Evolutionary conservation across 1,139 yeast species (phyloP).

Genomic region (Meyerozyma guilliermondii): DNA sequence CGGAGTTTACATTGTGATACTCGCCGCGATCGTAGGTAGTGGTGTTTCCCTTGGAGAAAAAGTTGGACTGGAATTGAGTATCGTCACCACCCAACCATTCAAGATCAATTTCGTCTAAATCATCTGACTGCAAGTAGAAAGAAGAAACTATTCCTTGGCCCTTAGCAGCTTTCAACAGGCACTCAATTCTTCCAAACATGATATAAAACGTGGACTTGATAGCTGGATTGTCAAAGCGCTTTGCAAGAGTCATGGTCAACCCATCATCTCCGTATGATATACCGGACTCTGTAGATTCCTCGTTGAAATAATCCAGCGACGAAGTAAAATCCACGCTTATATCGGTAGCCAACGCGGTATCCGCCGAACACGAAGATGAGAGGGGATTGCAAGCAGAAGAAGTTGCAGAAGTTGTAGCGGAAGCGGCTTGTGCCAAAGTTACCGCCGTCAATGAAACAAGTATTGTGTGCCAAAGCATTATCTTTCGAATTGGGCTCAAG

Average conservation of each 20-base stretch:
- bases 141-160: constrained; percentile 79
- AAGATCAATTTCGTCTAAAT: constrained; percentile 78
- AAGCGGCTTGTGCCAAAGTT: constrained; percentile 5
- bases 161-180: constrained; percentile 60
- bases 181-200: constrained; percentile 83
- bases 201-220: constrained; percentile 71
- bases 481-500: neutral
- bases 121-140: constrained; percentile 79
- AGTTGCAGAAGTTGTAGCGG: constrained; percentile 5
- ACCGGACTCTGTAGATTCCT: constrained; percentile 19
- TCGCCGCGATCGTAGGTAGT: constrained; percentile 75
- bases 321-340: constrained; percentile 44
- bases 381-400: constrained; percentile 27
- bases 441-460: neutral
- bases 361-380: constrained; percentile 29
- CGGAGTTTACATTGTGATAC: constrained; percentile 48
- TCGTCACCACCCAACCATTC: constrained; percentile 81
- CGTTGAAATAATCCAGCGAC: constrained; percentile 37
- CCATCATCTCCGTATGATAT: constrained; percentile 37
- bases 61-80: constrained; percentile 73
- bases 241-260: constrained; percentile 49
- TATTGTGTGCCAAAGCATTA: neutral
- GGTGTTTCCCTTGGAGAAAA: constrained; percentile 74
- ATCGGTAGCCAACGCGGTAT: constrained; percentile 53
- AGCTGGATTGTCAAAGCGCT: constrained; percentile 71